Evolutionary conservation across 2,329 filamentous ascomycete genomes (phyloP).

Genomic region (Neofusicoccum kwambonambiense): DNA sequence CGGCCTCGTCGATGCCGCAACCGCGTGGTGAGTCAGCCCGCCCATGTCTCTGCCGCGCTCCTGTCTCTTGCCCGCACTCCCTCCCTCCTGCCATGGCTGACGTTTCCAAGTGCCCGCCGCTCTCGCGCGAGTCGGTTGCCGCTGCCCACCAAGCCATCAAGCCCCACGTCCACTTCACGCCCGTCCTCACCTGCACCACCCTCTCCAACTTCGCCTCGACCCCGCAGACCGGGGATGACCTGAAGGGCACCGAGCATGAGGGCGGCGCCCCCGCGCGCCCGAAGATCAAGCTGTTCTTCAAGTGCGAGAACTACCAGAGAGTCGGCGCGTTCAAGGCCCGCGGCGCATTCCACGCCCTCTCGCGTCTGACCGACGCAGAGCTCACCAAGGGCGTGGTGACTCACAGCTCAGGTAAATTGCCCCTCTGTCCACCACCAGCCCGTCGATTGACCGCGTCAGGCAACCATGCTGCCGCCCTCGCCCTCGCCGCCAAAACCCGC

Average conservation of each 20-base stretch:
- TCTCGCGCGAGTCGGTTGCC: slow-evolving; percentile 70
- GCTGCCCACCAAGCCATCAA: slow-evolving; percentile 72
- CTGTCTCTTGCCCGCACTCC: not conserved
- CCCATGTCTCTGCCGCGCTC: too few relatives aligned
- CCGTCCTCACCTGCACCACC: slow-evolving; percentile 75
- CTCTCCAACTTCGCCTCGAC: slow-evolving; percentile 73
- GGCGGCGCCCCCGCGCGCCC: slow-evolving; percentile 61
- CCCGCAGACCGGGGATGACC: slow-evolving; percentile 56
- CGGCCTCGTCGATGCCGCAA: not conserved
- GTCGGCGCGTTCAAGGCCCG: slow-evolving; percentile 91
- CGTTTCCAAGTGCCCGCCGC: slow-evolving; percentile 52
- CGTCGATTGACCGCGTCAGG: slow-evolving; percentile 52
- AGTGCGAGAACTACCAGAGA: slow-evolving; percentile 90
- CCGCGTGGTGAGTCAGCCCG: not conserved
- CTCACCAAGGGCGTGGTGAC: slow-evolving; percentile 74
- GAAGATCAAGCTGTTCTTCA: slow-evolving; percentile 78
- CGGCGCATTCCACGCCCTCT: slow-evolving; percentile 84
- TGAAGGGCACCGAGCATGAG: slow-evolving; percentile 58
- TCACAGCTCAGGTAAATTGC: slow-evolving; percentile 72
- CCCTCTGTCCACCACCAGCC: not conserved
- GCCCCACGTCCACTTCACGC: slow-evolving; percentile 76
- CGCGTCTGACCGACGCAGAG: slow-evolving; percentile 65
- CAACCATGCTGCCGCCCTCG: slow-evolving; percentile 91
- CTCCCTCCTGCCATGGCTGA: slow-evolving; percentile 42
- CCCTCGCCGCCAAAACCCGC: slow-evolving; percentile 75